Evolutionary conservation across 2,329 filamentous ascomycete species (phyloP).

Genomic region (Colletotrichum sp.): DNA sequence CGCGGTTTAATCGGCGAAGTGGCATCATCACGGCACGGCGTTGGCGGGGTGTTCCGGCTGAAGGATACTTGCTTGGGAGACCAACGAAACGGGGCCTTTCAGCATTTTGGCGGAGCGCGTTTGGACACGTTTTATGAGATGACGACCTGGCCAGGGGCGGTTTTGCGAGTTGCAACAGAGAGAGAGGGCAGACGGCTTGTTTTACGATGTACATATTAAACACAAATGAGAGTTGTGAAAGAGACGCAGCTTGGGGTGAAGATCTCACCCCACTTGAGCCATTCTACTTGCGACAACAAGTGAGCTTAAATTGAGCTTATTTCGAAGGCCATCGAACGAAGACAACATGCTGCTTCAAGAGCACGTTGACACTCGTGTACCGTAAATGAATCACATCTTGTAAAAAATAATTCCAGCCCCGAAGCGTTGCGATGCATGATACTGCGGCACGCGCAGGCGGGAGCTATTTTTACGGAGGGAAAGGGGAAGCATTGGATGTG

Average conservation of each 20-base stretch:
- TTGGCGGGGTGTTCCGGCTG: conserved; percentile 11
- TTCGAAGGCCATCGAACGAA: background rate
- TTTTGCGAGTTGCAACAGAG: background rate
- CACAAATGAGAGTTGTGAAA: background rate
- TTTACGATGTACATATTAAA: background rate
- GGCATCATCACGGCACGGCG: conserved; percentile 19
- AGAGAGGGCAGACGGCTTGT: background rate
- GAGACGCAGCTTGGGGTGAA: background rate
- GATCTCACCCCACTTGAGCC: background rate
- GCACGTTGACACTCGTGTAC: background rate
- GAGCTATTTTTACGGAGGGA: background rate
- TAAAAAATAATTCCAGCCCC: no score
- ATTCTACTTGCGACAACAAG: background rate
- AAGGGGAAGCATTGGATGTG: background rate
- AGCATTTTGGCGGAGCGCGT: conserved; percentile 11
- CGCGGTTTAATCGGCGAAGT: conserved; percentile 5
- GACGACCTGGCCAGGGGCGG: background rate
- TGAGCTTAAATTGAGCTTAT: background rate
- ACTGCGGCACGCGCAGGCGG: background rate
- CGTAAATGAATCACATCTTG: background rate
- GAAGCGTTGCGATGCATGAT: background rate
- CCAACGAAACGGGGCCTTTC: background rate
- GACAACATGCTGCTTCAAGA: background rate
- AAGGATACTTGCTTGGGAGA: background rate
- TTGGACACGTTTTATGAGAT: conserved; percentile 10